Percentiles rank a stretch among this genome's conserved stretches.
Evolutionary conservation across 2,329 filamentous ascomycete species (phyloP).

Genomic region (Aspergillus sp.): DNA sequence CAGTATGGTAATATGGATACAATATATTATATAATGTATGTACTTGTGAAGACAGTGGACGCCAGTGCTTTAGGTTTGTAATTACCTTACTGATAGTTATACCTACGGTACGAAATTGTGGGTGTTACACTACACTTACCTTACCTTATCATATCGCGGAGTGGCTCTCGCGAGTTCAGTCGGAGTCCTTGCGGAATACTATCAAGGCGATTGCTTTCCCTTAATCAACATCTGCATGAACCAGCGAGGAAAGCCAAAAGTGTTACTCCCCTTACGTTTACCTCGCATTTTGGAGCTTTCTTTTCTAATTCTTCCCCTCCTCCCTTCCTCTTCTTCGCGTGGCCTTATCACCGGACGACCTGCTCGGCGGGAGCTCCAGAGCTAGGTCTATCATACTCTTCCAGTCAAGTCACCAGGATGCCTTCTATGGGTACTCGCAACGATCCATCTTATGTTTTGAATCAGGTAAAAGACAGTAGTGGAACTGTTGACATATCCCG

Average conservation of each 20-base stretch:
- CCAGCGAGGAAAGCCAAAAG: not conserved
- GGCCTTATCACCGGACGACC: not conserved
- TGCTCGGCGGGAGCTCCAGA: not conserved
- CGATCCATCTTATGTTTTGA: slow-evolving; percentile 40
- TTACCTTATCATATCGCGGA: too few species aligned
- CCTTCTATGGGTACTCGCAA: slow-evolving; percentile 36
- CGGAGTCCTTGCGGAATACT: too few species aligned
- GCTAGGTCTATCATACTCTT: not conserved
- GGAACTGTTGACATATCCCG: not conserved
- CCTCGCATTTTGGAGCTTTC: not conserved
- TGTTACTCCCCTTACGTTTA: not conserved
- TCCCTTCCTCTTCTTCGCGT: not conserved
- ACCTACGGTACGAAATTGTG: too few species aligned
- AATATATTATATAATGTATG: too few species aligned
- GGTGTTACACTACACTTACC: too few species aligned
- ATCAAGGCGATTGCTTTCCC: not conserved
- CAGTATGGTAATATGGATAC: too few species aligned
- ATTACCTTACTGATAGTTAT: too few species aligned
- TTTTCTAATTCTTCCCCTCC: not conserved
- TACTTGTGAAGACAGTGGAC: too few species aligned
- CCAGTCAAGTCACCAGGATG: slow-evolving; percentile 24
- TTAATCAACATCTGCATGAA: not conserved
- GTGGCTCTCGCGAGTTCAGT: too few species aligned
- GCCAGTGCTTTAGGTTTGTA: too few species aligned
- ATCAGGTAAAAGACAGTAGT: slow-evolving; percentile 32